Evolutionary conservation across 805 yeast genomes (phyloP).

Genomic region (Blastobotrys muscicola): DNA sequence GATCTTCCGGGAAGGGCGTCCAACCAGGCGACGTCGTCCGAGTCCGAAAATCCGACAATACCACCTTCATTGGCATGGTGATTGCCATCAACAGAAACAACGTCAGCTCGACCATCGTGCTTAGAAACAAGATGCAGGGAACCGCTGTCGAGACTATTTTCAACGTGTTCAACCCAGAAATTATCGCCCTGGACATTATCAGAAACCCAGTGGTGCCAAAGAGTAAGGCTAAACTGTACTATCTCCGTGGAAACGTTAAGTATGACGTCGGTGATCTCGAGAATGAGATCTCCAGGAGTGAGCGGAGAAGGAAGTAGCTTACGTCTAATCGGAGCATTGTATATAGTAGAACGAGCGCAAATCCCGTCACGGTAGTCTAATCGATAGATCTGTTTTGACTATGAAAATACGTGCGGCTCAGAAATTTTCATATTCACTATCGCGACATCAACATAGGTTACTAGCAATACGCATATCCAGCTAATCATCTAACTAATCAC

Average conservation of each 20-base stretch:
- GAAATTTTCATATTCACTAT: no score
- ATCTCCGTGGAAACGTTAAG: conserved; percentile 54
- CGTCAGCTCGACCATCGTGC: conserved; percentile 61
- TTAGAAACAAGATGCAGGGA: conserved; percentile 74
- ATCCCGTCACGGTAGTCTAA: no score
- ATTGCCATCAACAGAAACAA: conserved; percentile 66
- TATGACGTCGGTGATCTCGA: conserved; percentile 31
- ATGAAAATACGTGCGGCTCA: no score
- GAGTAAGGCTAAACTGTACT: conserved; percentile 79
- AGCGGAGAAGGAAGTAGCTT: conserved; percentile 14
- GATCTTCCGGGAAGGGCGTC: conserved; percentile 39
- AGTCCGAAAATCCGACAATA: conserved; percentile 53
- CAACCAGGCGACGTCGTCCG: conserved; percentile 78
- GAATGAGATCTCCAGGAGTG: conserved; percentile 25
- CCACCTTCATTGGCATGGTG: conserved; percentile 65
- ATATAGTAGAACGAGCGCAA: no score
- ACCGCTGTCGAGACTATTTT: conserved; percentile 80
- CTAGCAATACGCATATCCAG: no score
- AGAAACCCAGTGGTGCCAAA: conserved; percentile 64
- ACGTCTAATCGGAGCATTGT: no score
- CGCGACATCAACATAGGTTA: no score
- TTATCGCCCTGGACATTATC: conserved; percentile 67
- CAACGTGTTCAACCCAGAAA: conserved; percentile 70
- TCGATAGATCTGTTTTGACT: no score
- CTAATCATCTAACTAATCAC: no score